These are phyloP conservation scores for Dichotomopilus funicola DNA, from an alignment of 2,329 filamentous ascomycete genomes.

Conservation along the genomic window DNA sequence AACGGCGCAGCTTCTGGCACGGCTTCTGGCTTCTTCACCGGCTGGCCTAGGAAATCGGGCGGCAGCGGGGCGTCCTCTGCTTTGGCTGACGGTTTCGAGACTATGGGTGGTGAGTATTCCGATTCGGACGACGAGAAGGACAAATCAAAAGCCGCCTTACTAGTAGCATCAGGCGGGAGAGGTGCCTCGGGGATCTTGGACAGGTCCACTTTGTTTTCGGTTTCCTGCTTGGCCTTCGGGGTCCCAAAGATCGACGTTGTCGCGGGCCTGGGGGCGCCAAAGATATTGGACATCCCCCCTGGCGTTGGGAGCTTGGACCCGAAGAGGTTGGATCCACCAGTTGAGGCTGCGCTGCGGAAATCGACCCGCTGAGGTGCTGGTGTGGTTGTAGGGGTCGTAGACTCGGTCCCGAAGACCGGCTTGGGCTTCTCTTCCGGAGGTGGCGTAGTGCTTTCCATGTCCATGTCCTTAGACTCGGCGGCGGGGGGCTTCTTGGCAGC, in stretches of 20 bases:
- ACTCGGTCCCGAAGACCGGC: slow-evolving; percentile 31
- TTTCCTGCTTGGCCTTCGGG: slow-evolving; percentile 34
- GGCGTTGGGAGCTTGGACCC: slow-evolving; percentile 21
- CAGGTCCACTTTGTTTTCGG: slow-evolving; percentile 29
- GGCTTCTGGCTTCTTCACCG: slow-evolving; percentile 9
- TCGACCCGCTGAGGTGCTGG: slow-evolving; percentile 44
- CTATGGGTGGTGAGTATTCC: slow-evolving; percentile 28
- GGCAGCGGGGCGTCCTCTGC: slow-evolving; percentile 26
- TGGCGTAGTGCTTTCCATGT: slow-evolving; percentile 40
- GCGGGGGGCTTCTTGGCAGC: slow-evolving; percentile 31
- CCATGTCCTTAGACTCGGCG: slow-evolving; percentile 40
- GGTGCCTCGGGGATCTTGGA: slow-evolving; percentile 32
- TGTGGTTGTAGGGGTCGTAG: slow-evolving; percentile 46
- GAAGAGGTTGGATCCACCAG: slow-evolving; percentile 26
- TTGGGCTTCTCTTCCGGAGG: slow-evolving; percentile 33
- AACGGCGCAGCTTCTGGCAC: slow-evolving; percentile 25
- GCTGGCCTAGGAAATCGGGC: slow-evolving; percentile 19
- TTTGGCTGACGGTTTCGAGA: slow-evolving; percentile 24
- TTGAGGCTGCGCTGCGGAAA: slow-evolving; percentile 30
- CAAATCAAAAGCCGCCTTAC: slow-evolving; percentile 43
- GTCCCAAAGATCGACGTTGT: slow-evolving; percentile 17
- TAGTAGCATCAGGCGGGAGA: slow-evolving; percentile 50
- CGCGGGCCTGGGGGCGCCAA: slow-evolving; percentile 25
- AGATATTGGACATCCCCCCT: slow-evolving; percentile 18
- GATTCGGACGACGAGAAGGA: slow-evolving; percentile 46